Conservation (phyloP, 2,329 filamentous ascomycete genomes). For the Juglanconis oblonga region DNA sequence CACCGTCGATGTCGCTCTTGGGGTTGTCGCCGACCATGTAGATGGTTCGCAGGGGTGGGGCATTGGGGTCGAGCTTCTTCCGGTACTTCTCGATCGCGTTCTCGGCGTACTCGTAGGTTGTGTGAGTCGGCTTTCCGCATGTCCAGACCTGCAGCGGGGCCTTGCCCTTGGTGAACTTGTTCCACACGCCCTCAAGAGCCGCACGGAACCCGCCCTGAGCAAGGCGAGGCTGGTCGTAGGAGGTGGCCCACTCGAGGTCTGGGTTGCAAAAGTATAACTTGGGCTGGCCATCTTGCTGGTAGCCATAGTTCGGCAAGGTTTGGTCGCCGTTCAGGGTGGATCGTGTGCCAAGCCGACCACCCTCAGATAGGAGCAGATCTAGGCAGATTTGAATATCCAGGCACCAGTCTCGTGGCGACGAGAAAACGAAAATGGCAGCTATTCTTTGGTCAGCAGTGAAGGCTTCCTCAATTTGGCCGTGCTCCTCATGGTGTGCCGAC, state of each 20-base stretch:
- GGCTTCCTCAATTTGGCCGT: slow-evolving; percentile 36
- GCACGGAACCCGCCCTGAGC: slow-evolving; percentile 69
- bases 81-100: slow-evolving; percentile 40
- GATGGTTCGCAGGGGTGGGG: slow-evolving; percentile 41
- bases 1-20: slow-evolving; percentile 65
- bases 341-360: slow-evolving; percentile 62
- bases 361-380: slow-evolving; percentile 32
- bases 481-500: slow-evolving; percentile 26
- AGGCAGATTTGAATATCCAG: slow-evolving; percentile 31
- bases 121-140: slow-evolving; percentile 64
- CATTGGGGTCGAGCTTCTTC: slow-evolving; percentile 14
- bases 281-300: slow-evolving; percentile 60
- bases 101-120: slow-evolving; percentile 67
- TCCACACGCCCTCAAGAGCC: slow-evolving; percentile 63
- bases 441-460: slow-evolving; percentile 41
- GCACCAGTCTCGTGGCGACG: slow-evolving; percentile 33
- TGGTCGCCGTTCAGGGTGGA: slow-evolving; percentile 55
- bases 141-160: slow-evolving; percentile 50
- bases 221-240: slow-evolving; percentile 63
- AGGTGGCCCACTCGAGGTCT: slow-evolving; percentile 67
- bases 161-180: slow-evolving; percentile 38
- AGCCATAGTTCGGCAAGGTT: slow-evolving; percentile 29
- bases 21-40: slow-evolving; percentile 74
- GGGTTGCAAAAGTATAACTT: slow-evolving; percentile 68
- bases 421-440: slow-evolving; percentile 32